A percentile compares a stretch with the other conserved stretches of the same genome.
Conservation (phyloP, 306 rosid species). For the Sindora glabra region DNA sequence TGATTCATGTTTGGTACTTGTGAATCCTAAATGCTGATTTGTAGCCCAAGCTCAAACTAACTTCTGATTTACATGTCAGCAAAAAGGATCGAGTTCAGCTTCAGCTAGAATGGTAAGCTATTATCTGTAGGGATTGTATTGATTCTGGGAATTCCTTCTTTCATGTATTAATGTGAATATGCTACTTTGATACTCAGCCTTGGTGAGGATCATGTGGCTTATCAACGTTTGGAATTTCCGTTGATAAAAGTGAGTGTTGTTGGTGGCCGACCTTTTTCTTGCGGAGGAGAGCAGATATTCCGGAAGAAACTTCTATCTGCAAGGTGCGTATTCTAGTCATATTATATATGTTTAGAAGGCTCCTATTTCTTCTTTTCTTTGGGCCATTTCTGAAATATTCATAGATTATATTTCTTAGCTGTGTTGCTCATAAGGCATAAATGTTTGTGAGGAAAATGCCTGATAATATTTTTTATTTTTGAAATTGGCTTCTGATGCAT, state of each 20-base stretch:
- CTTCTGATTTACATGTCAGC: conserved; percentile 39
- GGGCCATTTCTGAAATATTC: background rate
- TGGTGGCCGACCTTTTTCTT: conserved; percentile 92
- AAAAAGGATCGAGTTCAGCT: conserved; percentile 79
- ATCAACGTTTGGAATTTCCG: conserved; percentile 65
- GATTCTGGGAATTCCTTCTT: conserved; percentile 3
- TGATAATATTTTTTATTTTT: conserved; percentile 5
- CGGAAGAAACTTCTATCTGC: conserved; percentile 60
- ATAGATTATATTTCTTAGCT: background rate
- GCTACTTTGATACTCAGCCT: conserved; percentile 52
- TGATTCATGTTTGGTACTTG: conserved; percentile 5
- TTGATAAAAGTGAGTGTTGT: conserved; percentile 59
- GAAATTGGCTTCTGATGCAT: background rate
- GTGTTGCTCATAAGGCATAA: background rate
- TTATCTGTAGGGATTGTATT: conserved; percentile 12
- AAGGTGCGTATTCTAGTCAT: conserved; percentile 41
- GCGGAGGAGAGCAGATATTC: conserved; percentile 57
- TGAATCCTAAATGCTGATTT: conserved; percentile 14
- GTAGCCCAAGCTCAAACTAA: conserved; percentile 12
- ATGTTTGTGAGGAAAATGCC: background rate
- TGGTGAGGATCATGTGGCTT: conserved; percentile 73
- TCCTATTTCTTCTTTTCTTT: background rate
- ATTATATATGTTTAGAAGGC: conserved; percentile 5
- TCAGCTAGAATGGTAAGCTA: conserved; percentile 87
- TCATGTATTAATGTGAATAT: conserved; percentile 13